Evolutionary conservation across 805 yeast species (phyloP).

Genomic region (Candida gorgasii): DNA sequence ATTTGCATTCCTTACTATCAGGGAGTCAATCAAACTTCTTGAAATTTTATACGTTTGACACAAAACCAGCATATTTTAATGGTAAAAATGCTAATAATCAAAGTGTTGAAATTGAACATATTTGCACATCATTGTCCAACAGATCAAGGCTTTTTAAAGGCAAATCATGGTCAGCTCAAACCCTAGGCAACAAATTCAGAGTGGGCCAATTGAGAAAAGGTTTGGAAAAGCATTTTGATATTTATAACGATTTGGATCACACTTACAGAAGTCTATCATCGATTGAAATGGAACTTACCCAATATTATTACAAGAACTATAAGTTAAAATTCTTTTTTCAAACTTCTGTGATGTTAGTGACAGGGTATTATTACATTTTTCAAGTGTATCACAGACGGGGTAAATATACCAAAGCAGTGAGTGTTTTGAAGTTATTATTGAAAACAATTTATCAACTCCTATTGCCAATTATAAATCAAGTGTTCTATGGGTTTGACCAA

Average conservation of each 20-base stretch:
- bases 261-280: not conserved
- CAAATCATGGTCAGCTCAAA: not conserved
- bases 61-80: slow-evolving; percentile 26
- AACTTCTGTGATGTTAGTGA: slow-evolving; percentile 1
- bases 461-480: slow-evolving; percentile 4
- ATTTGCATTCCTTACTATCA: slow-evolving; percentile 23
- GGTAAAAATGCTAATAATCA: slow-evolving; percentile 36
- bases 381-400: slow-evolving; percentile 1
- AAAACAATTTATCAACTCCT: slow-evolving; percentile 5
- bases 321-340: slow-evolving; percentile 10
- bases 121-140: not conserved
- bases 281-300: not conserved
- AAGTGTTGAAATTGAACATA: slow-evolving; percentile 36
- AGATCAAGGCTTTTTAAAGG: not conserved
- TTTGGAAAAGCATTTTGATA: slow-evolving; percentile 6
- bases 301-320: slow-evolving; percentile 10
- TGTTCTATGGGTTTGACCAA: not conserved
- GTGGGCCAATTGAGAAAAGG: not conserved
- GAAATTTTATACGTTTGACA: slow-evolving; percentile 29
- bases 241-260: not conserved
- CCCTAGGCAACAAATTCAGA: not conserved
- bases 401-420: not conserved
- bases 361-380: slow-evolving; percentile 5
- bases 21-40: slow-evolving; percentile 34
- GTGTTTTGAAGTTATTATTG: slow-evolving; percentile 2